Evolutionary conservation across 495 filamentous ascomycete genomes (phyloP).

Genomic region (Amniculicola lignicola): DNA sequence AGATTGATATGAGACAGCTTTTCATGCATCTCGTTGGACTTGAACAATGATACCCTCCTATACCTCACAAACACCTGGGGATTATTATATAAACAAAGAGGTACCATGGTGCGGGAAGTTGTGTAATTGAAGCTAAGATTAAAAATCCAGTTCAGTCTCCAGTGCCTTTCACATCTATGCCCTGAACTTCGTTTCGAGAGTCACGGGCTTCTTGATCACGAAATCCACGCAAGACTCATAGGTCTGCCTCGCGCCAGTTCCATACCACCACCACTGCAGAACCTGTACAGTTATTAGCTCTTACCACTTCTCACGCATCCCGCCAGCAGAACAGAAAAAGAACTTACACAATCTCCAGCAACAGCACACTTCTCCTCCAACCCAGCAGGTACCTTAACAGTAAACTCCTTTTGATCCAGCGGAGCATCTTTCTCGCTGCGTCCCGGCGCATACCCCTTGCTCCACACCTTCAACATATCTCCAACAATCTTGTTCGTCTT

Average conservation of each 20-base stretch:
- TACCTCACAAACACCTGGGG: too few relatives aligned
- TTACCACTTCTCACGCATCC: not conserved
- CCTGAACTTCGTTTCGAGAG: not conserved
- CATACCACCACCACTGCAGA: constrained; percentile 35
- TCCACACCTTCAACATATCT: constrained; percentile 29
- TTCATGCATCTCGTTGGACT: too few relatives aligned
- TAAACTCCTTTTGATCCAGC: constrained; percentile 29
- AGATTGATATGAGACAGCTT: too few relatives aligned
- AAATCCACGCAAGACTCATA: constrained; percentile 34
- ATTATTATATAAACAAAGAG: too few relatives aligned
- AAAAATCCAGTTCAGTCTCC: too few relatives aligned
- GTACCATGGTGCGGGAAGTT: too few relatives aligned
- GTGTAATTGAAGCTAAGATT: too few relatives aligned
- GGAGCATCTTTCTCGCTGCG: constrained; percentile 15
- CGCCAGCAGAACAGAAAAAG: not conserved
- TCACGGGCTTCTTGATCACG: constrained; percentile 7
- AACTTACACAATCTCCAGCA: constrained; percentile 31
- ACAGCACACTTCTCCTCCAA: constrained; percentile 24
- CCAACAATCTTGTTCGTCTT: constrained; percentile 27
- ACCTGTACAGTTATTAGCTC: constrained; percentile 21
- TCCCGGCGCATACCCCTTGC: constrained; percentile 28
- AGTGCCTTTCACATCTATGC: too few relatives aligned
- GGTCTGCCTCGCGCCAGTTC: constrained; percentile 28
- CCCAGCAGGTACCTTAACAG: constrained; percentile 27
- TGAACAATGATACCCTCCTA: too few relatives aligned